A percentile compares a stretch with the other conserved stretches of the same genome.
Conservation (phyloP, 2,329 filamentous ascomycete species). For the Arthrobotrys megalospora region DNA sequence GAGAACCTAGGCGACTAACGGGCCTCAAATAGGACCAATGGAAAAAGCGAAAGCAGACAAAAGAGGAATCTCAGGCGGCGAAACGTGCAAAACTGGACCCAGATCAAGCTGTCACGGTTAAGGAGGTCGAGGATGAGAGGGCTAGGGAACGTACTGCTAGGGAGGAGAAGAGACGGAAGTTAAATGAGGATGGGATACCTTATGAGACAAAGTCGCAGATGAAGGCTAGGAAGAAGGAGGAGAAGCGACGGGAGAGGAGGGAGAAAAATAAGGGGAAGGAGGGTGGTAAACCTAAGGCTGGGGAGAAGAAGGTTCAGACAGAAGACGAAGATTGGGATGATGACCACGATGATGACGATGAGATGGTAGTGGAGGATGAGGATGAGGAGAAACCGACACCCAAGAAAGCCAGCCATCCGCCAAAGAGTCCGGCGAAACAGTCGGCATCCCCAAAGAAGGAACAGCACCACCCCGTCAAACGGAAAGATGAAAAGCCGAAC, state of each 20-base stretch:
- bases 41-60: constrained; percentile 95
- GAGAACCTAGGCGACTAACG: too few species aligned
- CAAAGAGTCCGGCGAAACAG: constrained; percentile 33
- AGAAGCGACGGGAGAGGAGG: constrained; percentile 48
- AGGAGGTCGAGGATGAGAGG: constrained; percentile 93
- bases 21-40: constrained; percentile 81
- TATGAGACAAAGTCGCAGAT: constrained; percentile 69
- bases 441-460: constrained; percentile 36
- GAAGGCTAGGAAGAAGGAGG: constrained; percentile 71
- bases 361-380: neutral
- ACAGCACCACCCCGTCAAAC: constrained; percentile 52
- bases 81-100: constrained; percentile 92
- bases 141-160: constrained; percentile 84
- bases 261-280: constrained; percentile 33
- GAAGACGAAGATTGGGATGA: neutral
- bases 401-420: constrained; percentile 19
- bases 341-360: constrained; percentile 2
- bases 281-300: neutral
- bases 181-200: constrained; percentile 67
- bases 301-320: neutral
- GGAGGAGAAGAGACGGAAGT: constrained; percentile 68
- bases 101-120: constrained; percentile 84
- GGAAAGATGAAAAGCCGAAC: constrained; percentile 57
- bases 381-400: constrained; percentile 31
- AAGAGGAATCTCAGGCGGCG: constrained; percentile 85